phyloP scores from a whole-genome alignment of 495 filamentous ascomycete species.

The Choiromyces venosus region DNA sequence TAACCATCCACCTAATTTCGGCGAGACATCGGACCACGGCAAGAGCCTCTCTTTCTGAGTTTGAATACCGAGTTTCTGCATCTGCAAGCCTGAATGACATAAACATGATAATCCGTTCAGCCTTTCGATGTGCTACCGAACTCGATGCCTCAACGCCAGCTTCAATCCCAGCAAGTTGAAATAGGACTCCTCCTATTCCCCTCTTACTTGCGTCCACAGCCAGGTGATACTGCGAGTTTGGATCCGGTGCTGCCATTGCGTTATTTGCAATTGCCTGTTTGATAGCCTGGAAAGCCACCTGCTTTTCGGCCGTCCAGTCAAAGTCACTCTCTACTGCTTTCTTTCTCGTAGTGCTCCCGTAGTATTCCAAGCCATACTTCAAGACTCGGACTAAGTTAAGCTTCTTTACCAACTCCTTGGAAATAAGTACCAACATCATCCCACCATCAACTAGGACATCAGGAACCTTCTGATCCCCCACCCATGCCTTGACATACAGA shows the following conservation, averaged over 20 bases:
- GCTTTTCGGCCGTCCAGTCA: neutral
- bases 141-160: neutral
- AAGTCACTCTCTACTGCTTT: neutral
- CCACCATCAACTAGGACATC: no score
- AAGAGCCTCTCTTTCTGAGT: no score
- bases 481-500: no score
- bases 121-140: neutral
- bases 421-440: no score
- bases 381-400: no score
- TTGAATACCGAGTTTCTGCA: no score
- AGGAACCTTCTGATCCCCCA: no score
- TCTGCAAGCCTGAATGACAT: neutral
- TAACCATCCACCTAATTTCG: no score
- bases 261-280: neutral
- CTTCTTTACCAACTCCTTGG: no score
- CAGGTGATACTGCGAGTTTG: conserved; percentile 4
- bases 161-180: neutral
- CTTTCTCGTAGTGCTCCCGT: no score
- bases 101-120: conserved; percentile 3
- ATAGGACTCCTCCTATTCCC: conserved; percentile 4
- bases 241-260: neutral
- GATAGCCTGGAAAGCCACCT: neutral
- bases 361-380: no score
- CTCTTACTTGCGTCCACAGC: neutral
- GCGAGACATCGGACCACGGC: no score